A percentile compares a stretch with the other conserved stretches of the same genome.
phyloP scores from a whole-genome alignment of 1,284 basidiomycete species.

The Boletellus sp. region DNA sequence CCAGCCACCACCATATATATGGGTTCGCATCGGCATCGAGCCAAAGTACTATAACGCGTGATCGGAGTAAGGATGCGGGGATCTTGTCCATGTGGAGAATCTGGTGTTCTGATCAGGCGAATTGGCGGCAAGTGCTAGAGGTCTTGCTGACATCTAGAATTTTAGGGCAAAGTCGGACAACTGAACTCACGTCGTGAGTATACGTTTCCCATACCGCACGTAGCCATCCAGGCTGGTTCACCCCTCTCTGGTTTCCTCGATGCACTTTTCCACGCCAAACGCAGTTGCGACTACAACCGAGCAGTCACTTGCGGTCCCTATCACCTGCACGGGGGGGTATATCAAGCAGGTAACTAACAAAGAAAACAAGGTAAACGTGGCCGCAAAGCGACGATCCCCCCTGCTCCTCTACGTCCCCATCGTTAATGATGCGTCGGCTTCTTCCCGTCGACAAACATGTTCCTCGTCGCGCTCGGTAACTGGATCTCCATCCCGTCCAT shows the following conservation, averaged over 20 bases:
- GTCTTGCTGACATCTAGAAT: too few species aligned
- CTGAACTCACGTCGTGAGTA: background rate
- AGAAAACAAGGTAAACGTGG: background rate
- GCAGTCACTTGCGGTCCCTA: background rate
- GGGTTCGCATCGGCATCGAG: too few species aligned
- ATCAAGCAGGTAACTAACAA: conserved; percentile 15
- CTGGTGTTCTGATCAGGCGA: too few species aligned
- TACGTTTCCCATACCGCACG: background rate
- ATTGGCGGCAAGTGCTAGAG: too few species aligned
- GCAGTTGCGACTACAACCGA: background rate
- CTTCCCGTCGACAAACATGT: conserved; percentile 91
- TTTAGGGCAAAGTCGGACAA: too few species aligned
- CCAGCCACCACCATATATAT: too few species aligned
- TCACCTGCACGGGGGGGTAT: conserved; percentile 14
- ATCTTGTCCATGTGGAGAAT: too few species aligned
- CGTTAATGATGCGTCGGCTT: conserved; percentile 47
- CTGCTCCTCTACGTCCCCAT: background rate
- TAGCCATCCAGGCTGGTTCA: background rate
- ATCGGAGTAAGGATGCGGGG: too few species aligned
- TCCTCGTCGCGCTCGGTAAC: conserved; percentile 89
- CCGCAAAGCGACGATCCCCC: background rate
- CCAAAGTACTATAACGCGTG: too few species aligned
- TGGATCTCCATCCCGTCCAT: conserved; percentile 86
- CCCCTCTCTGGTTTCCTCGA: background rate
- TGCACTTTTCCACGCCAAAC: background rate